Percentiles rank a stretch among this genome's conserved stretches.
phyloP scores from a whole-genome alignment of 768 basidiomycete genomes.

The Cystoderma amianthinum region DNA sequence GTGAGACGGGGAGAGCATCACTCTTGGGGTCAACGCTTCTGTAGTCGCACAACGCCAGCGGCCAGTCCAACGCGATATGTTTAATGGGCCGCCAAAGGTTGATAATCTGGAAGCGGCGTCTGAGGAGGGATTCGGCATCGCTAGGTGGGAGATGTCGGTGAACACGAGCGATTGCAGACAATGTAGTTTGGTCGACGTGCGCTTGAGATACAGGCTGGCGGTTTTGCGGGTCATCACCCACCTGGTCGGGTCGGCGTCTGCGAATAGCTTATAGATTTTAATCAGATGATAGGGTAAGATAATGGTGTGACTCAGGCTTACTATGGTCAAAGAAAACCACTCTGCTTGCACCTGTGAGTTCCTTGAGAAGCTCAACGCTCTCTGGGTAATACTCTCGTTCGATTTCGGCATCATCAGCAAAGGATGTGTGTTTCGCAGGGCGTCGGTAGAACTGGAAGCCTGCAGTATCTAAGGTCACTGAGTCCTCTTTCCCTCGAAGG shows the following conservation, averaged over 20 bases:
- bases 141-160: constrained; percentile 28
- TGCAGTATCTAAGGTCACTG: constrained; percentile 34
- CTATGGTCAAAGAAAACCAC: constrained; percentile 61
- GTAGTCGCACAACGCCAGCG: constrained; percentile 34
- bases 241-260: constrained; percentile 8
- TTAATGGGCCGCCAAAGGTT: constrained; percentile 41
- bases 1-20: constrained; percentile 22
- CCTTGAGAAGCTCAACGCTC: constrained; percentile 49
- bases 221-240: constrained; percentile 5
- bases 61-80: constrained; percentile 28
- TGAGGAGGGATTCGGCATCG: constrained; percentile 25
- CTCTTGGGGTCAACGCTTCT: constrained; percentile 22
- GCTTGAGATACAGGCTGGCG: constrained; percentile 16
- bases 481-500: constrained; percentile 41
- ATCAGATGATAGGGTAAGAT: not conserved
- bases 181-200: constrained; percentile 33
- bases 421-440: constrained; percentile 32
- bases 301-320: constrained; percentile 16
- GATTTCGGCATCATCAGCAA: constrained; percentile 42
- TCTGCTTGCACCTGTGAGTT: constrained; percentile 49
- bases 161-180: constrained; percentile 24
- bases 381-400: constrained; percentile 54
- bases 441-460: constrained; percentile 38
- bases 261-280: constrained; percentile 7
- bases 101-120: constrained; percentile 37